Conservation (phyloP, 257 asterid genomes). For the Plantago elongata region DNA sequence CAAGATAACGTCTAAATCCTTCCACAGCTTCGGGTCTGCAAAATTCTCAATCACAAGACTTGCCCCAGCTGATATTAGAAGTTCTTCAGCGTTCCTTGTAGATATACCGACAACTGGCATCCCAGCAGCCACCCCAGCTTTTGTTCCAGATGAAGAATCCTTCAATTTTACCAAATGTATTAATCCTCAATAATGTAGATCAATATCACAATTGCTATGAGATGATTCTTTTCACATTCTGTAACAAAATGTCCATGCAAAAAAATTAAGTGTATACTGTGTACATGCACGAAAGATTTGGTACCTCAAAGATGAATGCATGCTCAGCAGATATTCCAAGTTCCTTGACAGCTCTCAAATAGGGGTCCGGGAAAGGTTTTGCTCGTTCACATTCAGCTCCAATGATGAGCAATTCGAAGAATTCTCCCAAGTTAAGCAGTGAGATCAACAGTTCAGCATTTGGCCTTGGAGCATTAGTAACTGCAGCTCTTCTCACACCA, state of each 20-base stretch:
- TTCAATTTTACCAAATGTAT: conserved; percentile 16
- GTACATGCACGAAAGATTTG: neutral
- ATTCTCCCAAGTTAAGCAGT: conserved; percentile 43
- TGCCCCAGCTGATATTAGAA: conserved; percentile 56
- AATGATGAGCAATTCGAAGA: conserved; percentile 51
- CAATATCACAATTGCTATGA: neutral
- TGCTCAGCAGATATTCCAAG: conserved; percentile 58
- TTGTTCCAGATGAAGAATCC: conserved; percentile 81
- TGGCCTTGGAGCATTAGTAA: conserved; percentile 79
- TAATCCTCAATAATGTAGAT: neutral
- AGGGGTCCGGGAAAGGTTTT: conserved; percentile 87
- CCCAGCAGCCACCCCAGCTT: conserved; percentile 80
- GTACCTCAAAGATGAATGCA: conserved; percentile 68
- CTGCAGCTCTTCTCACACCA: conserved; percentile 79
- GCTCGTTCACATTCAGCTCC: conserved; percentile 70
- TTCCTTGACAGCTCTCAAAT: conserved; percentile 54
- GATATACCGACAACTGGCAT: conserved; percentile 75
- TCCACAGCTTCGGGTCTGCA: conserved; percentile 54
- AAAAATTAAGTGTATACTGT: neutral
- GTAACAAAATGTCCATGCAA: neutral
- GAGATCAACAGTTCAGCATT: conserved; percentile 65
- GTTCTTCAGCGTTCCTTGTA: conserved; percentile 53
- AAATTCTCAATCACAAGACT: conserved; percentile 56
- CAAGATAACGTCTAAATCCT: conserved; percentile 43
- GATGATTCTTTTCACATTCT: too few relatives aligned